A percentile compares a stretch with the other conserved stretches of the same genome.
Conservation (phyloP, 805 yeast genomes). For the Barnettozyma siamensis region DNA sequence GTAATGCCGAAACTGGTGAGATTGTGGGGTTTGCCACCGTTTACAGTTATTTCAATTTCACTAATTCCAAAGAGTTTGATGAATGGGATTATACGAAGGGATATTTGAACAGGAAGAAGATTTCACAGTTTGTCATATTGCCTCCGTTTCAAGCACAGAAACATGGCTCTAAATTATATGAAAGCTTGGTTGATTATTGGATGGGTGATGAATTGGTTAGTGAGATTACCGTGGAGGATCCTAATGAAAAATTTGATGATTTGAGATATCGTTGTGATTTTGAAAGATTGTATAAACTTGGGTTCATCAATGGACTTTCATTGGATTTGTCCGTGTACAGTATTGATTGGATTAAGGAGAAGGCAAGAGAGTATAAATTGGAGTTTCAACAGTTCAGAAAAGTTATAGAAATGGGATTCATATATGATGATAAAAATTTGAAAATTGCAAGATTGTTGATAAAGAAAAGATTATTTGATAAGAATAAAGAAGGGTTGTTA, state of each 20-base stretch:
- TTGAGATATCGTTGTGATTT: constrained; percentile 81
- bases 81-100: constrained; percentile 19
- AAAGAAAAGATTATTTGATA: constrained; percentile 68
- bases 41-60: constrained; percentile 77
- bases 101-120: constrained; percentile 52
- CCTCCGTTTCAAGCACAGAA: constrained; percentile 78
- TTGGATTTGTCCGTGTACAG: constrained; percentile 21
- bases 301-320: constrained; percentile 27
- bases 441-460: constrained; percentile 47
- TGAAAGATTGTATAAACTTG: constrained; percentile 35
- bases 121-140: constrained; percentile 79
- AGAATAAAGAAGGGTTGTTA: constrained; percentile 72
- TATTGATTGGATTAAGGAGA: constrained; percentile 34
- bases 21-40: constrained; percentile 80
- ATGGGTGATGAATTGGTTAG: constrained; percentile 41
- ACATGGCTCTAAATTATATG: constrained; percentile 67
- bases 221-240: constrained; percentile 90
- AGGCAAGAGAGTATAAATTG: constrained; percentile 45
- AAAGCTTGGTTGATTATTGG: constrained; percentile 51
- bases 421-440: constrained; percentile 32
- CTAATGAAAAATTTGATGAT: constrained; percentile 88
- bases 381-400: constrained; percentile 76
- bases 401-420: constrained; percentile 66
- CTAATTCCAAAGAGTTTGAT: constrained; percentile 49
- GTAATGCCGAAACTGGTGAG: constrained; percentile 30